phyloP scores from a whole-genome alignment of 2,329 filamentous ascomycete genomes.

The Dothidotthia symphoricarpi region DNA sequence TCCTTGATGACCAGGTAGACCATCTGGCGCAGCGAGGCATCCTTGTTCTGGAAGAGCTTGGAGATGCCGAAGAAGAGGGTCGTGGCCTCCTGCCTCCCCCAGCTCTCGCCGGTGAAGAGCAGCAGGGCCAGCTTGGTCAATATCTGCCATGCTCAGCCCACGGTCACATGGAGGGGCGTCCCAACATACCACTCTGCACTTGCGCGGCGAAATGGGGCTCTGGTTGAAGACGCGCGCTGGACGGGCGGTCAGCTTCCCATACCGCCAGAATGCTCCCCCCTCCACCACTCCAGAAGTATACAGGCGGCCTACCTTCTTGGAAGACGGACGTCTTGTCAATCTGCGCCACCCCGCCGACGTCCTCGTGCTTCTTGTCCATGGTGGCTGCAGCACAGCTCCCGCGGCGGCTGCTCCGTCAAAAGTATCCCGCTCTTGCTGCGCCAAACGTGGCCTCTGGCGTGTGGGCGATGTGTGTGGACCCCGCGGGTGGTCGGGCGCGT shows the following conservation, averaged over 20 bases:
- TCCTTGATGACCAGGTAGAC: conserved; percentile 98
- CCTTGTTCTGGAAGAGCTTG: conserved; percentile 99
- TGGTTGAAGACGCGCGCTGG: conserved; percentile 95
- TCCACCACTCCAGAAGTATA: conserved; percentile 2
- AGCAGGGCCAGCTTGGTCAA: conserved; percentile 96
- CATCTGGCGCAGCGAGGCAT: conserved; percentile 97
- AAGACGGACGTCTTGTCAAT: conserved; percentile 97
- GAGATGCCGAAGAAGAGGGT: conserved; percentile 97
- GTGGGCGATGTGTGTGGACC: conserved; percentile 7
- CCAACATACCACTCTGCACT: conserved; percentile 79
- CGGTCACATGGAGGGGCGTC: not conserved
- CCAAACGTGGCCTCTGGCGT: conserved; percentile 40
- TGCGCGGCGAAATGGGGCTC: conserved; percentile 92
- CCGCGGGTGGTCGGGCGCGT: conserved; percentile 4
- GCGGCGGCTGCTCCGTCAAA: conserved; percentile 25
- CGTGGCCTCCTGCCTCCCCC: conserved; percentile 95
- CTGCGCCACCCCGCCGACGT: conserved; percentile 93
- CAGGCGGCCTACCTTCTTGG: conserved; percentile 76
- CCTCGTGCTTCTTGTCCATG: conserved; percentile 92
- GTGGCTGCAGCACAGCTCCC: conserved; percentile 22
- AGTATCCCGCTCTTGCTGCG: conserved; percentile 31
- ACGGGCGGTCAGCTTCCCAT: conserved; percentile 23
- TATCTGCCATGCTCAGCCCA: conserved; percentile 24
- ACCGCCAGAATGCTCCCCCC: conserved; percentile 7
- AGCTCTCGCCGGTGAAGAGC: conserved; percentile 94